These are phyloP conservation scores for Fagus crenata DNA, from an alignment of 306 rosid species.

Conservation along the genomic window DNA sequence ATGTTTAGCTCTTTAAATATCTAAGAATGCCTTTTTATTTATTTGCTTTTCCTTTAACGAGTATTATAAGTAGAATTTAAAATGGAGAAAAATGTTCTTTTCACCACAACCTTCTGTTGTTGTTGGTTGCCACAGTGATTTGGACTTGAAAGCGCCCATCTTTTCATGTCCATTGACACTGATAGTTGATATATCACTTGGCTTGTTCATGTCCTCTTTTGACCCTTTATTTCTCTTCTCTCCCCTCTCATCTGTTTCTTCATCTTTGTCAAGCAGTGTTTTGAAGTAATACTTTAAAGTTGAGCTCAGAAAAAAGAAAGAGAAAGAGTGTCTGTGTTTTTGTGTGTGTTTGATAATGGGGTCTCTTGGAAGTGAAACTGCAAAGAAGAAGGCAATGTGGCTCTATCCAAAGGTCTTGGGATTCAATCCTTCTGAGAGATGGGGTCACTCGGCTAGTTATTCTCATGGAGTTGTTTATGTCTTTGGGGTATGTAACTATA, in stretches of 20 bases:
- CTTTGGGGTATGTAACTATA: slow-evolving; percentile 71
- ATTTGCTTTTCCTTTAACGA: background rate
- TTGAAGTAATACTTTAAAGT: slow-evolving; percentile 27
- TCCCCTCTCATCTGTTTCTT: slow-evolving; percentile 30
- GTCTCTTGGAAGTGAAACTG: slow-evolving; percentile 51
- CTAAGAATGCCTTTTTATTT: slow-evolving; percentile 1
- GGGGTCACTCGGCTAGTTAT: slow-evolving; percentile 96
- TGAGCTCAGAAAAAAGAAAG: slow-evolving; percentile 4
- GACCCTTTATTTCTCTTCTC: slow-evolving; percentile 52
- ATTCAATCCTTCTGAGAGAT: slow-evolving; percentile 83
- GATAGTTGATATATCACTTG: slow-evolving; percentile 98
- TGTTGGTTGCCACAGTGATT: slow-evolving; percentile 98
- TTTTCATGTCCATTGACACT: slow-evolving; percentile 98
- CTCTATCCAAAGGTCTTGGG: slow-evolving; percentile 81
- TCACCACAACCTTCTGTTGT: slow-evolving; percentile 68
- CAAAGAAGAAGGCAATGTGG: slow-evolving; percentile 94
- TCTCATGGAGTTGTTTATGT: slow-evolving; percentile 65
- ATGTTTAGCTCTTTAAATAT: slow-evolving; percentile 18
- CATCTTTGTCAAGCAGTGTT: slow-evolving; percentile 55
- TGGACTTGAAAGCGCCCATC: slow-evolving; percentile 99
- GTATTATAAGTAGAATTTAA: background rate
- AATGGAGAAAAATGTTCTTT: slow-evolving; percentile 35
- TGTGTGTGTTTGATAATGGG: slow-evolving; percentile 44
- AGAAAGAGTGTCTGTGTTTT: background rate
- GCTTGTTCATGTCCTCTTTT: slow-evolving; percentile 61